Base-by-base conservation (phyloP, 345 rosid genomes). In the Bruguiera sexangula region DNA sequence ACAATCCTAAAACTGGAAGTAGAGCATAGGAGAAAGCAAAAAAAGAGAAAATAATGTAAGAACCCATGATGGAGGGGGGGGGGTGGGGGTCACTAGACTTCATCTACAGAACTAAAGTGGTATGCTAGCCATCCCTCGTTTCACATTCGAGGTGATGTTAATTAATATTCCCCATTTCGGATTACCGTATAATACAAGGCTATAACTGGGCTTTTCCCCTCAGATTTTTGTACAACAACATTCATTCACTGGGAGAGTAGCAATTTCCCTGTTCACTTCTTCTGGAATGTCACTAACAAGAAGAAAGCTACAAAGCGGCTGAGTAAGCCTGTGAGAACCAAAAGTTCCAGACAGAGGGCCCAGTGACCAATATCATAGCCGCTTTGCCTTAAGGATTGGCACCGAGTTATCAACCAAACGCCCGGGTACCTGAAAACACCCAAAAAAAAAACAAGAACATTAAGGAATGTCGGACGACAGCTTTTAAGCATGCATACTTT, bases 341-440 rank as follows among this genome's bases (percentile, higher is more conserved):
- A 86, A 70, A 68, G 82, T 69, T 84, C 22, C 46, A 95, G 76
- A 69, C 88, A 87, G 11, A 84, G 85, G 71, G 43, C 60, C 82
- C 87, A 92, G 68, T 88, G 80, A 59, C 85, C 89, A 63, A 92
- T 81, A 82, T 88, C 81, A 48, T 90, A 92, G 10, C 90, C 88
- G 15, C 65, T 85, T 48, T 76, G 69, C 77, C 74, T 60, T 24
- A 95, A 82, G 18, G 97, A 86, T 32, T 91, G 96, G 50, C 99
- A 92, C 48, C 98, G 78, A 27, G 98, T 88, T 73, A 95, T 84
- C 79, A 95, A 75, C 98, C 99, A 95, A 16, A 95, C 98, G 58
- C 99, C 97, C 7, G 80, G 78, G 74, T 91, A 94, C 70, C 98
- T 91, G 80, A 55, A 37, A 52, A 32, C 62, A 53, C 16, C 10